Evolutionary conservation across 2,329 filamentous ascomycete species (phyloP), one percentile per base, ranked within the genome.

Genomic region (Anisogramma anomala): DNA sequence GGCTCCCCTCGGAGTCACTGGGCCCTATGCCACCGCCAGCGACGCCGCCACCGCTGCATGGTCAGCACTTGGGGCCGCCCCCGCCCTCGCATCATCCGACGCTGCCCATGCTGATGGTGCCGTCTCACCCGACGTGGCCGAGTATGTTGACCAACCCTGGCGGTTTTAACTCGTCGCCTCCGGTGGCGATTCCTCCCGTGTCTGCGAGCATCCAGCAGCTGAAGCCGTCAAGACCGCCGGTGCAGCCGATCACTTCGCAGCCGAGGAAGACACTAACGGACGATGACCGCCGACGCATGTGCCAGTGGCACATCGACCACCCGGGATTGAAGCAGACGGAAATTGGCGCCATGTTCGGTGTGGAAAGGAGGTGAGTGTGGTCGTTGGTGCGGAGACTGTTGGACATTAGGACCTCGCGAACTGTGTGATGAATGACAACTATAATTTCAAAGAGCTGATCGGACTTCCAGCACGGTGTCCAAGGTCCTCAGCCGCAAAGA

Each of bases 401-500:
- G n/a, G n/a, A n/a, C n/a, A n/a, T n/a, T n/a, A n/a, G n/a, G n/a
- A n/a, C n/a, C n/a, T n/a, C n/a, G n/a, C n/a, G n/a, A n/a, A n/a
- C n/a, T n/a, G n/a, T n/a, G n/a, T n/a, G n/a, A n/a, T n/a, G n/a
- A n/a, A n/a, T n/a, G n/a, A n/a, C n/a, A n/a, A n/a, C n/a, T n/a
- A n/a, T n/a, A n/a, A n/a, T n/a, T 37, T 36, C 23, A 39, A 52
- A 45, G 31, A 44, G 54, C 55, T 63, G 53, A 62, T 55, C 30
- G 38, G 14, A 41, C 36, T 30, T 54, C 42, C 60, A 98, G 91
- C 66, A 98, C 91, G 36, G 91, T 98, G n/a, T 98, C 91, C 41
- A 98, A 98, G 59, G 91, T 96, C 41, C 64, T 98, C 49, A 80
- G 89, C 40, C 82, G 94, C 55, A 94, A 89, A 65, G 91, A 98